Base-by-base conservation (phyloP, 768 basidiomycete genomes). In the Psilocybe cyanescens region DNA sequence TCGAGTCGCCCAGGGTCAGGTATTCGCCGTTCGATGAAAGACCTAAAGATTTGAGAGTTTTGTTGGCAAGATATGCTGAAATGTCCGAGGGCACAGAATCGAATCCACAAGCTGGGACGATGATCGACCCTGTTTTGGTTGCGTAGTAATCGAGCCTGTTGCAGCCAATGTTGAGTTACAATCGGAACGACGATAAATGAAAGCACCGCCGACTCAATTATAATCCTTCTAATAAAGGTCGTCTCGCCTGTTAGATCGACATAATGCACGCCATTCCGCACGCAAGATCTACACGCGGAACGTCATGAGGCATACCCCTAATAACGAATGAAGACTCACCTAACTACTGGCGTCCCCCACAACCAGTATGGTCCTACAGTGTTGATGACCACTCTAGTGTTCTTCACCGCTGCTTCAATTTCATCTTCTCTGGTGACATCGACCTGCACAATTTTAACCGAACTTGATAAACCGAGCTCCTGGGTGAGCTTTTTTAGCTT, bases 241-340 rank as follows among this genome's bases (percentile, higher is more conserved):
- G 81, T 74, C 71, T 96, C 94, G 7, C 91, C 90, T 1, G 90
- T 86, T 35, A 95, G 77, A 73, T 98, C 96, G 29, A 94, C 86
- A 71, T 97, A 97, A 73, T 96, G 93, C 6, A 85, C 83, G 4
- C 91, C 88, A 60, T 89, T 77, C 37, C 76, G 77, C 4, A 88
- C 90, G 64, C 95, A 97, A 31, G 48, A 16, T 39, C 51, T 63
- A 46, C 12, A 16, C 33, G n/a, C 19, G 14, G 45, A 31, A 16
- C 3, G 19, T 11, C n/a, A 54, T 39, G 44, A 33, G 14, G 1
- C 9, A 45, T 2, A 16, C 58, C 29, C 24, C n/a, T 33, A 14
- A 48, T 2, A 5, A 35, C 8, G 35, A 8, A 30, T 12, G 29
- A 33, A 1, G 39, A 76, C 86, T 47, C 63, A 88, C 87, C 72